A percentile compares a stretch with the other conserved stretches of the same genome.
phyloP scores from a whole-genome alignment of 2,329 filamentous ascomycete species.

The Fusarium sp. region DNA sequence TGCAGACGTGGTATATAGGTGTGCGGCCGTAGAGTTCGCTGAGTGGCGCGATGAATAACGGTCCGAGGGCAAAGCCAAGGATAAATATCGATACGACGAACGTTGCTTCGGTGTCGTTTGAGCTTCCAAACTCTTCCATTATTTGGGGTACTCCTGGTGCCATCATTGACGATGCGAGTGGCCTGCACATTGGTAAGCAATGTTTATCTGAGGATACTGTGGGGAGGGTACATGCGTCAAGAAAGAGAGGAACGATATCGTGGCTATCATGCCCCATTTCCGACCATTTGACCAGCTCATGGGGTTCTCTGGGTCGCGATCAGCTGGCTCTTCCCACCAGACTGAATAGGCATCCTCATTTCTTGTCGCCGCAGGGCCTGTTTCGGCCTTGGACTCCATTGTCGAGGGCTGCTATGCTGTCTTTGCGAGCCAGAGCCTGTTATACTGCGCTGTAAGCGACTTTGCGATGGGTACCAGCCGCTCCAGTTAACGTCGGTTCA shows the following conservation, averaged over 20 bases:
- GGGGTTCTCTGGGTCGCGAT: background rate
- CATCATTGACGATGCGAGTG: slow-evolving; percentile 62
- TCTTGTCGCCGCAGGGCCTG: background rate
- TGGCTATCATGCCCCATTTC: background rate
- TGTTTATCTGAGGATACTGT: background rate
- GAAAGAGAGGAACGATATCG: background rate
- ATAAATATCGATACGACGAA: slow-evolving; percentile 56
- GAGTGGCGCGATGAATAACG: slow-evolving; percentile 58
- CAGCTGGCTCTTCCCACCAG: background rate
- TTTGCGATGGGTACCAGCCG: background rate
- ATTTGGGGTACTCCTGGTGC: slow-evolving; percentile 69
- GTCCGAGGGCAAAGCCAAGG: slow-evolving; percentile 61
- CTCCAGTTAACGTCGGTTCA: background rate
- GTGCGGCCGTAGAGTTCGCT: slow-evolving; percentile 59
- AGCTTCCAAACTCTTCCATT: slow-evolving; percentile 61
- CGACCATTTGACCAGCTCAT: background rate
- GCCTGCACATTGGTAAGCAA: slow-evolving; percentile 41
- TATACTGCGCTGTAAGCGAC: background rate
- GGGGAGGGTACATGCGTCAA: background rate
- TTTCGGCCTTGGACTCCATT: background rate
- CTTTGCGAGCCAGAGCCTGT: background rate
- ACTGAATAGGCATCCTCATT: background rate
- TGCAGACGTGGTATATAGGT: slow-evolving; percentile 55
- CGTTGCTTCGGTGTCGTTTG: slow-evolving; percentile 41
- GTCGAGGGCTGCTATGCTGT: too few relatives aligned